These are phyloP conservation scores for Xylaria sp. DNA, from an alignment of 2,329 filamentous ascomycete genomes.

Conservation along the genomic window DNA sequence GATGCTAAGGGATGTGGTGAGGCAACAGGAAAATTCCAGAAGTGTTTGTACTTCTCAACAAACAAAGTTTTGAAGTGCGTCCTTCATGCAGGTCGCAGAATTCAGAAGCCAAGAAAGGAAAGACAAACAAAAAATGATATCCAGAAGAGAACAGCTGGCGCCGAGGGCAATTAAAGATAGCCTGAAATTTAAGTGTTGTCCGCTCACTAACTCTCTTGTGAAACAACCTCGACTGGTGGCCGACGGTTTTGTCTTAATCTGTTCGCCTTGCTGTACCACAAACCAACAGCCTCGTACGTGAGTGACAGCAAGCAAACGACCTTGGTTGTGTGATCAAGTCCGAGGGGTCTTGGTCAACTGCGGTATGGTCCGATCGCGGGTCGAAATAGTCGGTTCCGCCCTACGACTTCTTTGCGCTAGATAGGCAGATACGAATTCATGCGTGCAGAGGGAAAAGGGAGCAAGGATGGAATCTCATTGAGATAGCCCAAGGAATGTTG, in stretches of 20 bases:
- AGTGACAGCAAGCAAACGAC: slow-evolving; percentile 24
- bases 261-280: slow-evolving; percentile 27
- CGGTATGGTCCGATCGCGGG: slow-evolving; percentile 13
- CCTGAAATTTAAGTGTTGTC: slow-evolving; percentile 1
- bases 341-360: slow-evolving; percentile 2
- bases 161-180: slow-evolving; percentile 6
- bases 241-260: slow-evolving; percentile 13
- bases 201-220: slow-evolving; percentile 10
- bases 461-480: slow-evolving; percentile 10
- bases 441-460: slow-evolving; percentile 6
- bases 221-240: slow-evolving; percentile 14
- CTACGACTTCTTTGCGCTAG: slow-evolving; percentile 29
- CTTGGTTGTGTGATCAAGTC: slow-evolving; percentile 25
- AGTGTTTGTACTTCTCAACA: slow-evolving; percentile 6
- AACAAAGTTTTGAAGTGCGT: slow-evolving; percentile 12
- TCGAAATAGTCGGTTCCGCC: slow-evolving; percentile 21
- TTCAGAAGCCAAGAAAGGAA: slow-evolving; percentile 6
- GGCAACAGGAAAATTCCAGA: slow-evolving; percentile 22
- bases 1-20: background rate
- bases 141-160: slow-evolving; percentile 1
- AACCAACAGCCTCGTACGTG: slow-evolving; percentile 29
- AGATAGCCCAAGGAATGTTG: slow-evolving; percentile 23
- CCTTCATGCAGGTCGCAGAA: slow-evolving; percentile 31
- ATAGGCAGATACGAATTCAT: slow-evolving; percentile 18
- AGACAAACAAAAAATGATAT: background rate